Conservation (phyloP, 345 rosid genomes). For the Streptanthus diversifolius region DNA sequence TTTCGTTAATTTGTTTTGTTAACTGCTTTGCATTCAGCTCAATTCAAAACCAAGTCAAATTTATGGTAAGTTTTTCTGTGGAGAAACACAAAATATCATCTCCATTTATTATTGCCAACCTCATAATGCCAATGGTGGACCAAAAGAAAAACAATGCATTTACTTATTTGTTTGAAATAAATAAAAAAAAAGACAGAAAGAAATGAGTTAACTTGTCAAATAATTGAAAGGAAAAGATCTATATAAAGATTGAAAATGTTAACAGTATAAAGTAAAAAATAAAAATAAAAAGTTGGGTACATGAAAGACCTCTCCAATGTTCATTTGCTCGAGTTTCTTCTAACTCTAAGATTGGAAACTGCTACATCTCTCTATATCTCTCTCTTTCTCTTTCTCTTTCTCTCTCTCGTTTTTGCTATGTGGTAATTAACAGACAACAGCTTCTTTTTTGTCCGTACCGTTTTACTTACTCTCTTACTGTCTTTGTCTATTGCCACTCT, state of each 20-base stretch:
- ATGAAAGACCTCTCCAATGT: constrained; percentile 30
- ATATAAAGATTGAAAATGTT: constrained; percentile 17
- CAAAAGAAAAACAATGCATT: constrained; percentile 21
- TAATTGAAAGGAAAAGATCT: constrained; percentile 25
- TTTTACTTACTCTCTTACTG: constrained; percentile 35
- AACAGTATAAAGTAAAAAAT: constrained; percentile 17
- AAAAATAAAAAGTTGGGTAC: background rate
- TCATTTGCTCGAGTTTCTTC: constrained; percentile 24
- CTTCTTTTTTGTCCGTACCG: constrained; percentile 21
- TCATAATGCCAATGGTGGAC: constrained; percentile 39
- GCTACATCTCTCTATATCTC: constrained; percentile 1
- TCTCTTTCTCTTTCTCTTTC: background rate
- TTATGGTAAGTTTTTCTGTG: constrained; percentile 9
- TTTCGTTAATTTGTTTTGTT: background rate
- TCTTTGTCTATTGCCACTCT: constrained; percentile 42
- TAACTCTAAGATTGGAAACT: constrained; percentile 21
- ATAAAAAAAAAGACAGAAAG: background rate
- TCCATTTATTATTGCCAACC: constrained; percentile 35
- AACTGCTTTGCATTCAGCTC: background rate
- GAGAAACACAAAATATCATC: constrained; percentile 31
- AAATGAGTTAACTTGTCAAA: constrained; percentile 23
- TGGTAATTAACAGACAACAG: constrained; percentile 25
- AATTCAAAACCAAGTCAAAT: background rate
- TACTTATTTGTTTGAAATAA: constrained; percentile 18
- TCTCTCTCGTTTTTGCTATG: constrained; percentile 14